Evolutionary conservation across 2,329 filamentous ascomycete genomes (phyloP).

Genomic region (Aureobasidium subglaciale): DNA sequence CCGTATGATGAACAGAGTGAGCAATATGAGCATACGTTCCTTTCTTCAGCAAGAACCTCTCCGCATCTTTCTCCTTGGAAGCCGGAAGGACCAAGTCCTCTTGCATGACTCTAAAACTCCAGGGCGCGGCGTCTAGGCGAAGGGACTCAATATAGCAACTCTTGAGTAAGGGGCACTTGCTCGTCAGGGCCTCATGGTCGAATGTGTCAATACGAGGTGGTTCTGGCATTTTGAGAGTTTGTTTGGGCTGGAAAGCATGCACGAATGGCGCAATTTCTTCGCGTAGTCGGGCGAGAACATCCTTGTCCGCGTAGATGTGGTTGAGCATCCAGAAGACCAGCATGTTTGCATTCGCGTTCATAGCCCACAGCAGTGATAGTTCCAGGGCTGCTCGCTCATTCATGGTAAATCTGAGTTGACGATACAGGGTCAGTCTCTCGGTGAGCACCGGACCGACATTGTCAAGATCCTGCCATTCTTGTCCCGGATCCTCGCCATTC

Average conservation of each 20-base stretch:
- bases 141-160: constrained; percentile 33
- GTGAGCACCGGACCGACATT: constrained; percentile 27
- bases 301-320: constrained; percentile 29
- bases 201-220: constrained; percentile 26
- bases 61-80: constrained; percentile 25
- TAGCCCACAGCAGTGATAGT: constrained; percentile 48
- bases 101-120: constrained; percentile 30
- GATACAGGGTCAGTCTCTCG: constrained; percentile 26
- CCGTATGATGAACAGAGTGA: constrained; percentile 31
- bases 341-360: constrained; percentile 46
- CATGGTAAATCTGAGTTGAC: constrained; percentile 26
- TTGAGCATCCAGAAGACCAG: constrained; percentile 37
- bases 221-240: constrained; percentile 28
- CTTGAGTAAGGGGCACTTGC: constrained; percentile 31
- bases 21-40: constrained; percentile 32
- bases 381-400: constrained; percentile 32
- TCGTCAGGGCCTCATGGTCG: constrained; percentile 28
- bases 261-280: constrained; percentile 30
- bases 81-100: constrained; percentile 31
- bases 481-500: constrained; percentile 25
- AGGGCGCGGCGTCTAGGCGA: constrained; percentile 29
- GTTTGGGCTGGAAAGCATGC: constrained; percentile 24
- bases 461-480: constrained; percentile 29
- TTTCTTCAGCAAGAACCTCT: constrained; percentile 27
- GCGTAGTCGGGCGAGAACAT: constrained; percentile 27